phyloP scores from a whole-genome alignment of 768 basidiomycete genomes.

The Scleroderma citrinum region DNA sequence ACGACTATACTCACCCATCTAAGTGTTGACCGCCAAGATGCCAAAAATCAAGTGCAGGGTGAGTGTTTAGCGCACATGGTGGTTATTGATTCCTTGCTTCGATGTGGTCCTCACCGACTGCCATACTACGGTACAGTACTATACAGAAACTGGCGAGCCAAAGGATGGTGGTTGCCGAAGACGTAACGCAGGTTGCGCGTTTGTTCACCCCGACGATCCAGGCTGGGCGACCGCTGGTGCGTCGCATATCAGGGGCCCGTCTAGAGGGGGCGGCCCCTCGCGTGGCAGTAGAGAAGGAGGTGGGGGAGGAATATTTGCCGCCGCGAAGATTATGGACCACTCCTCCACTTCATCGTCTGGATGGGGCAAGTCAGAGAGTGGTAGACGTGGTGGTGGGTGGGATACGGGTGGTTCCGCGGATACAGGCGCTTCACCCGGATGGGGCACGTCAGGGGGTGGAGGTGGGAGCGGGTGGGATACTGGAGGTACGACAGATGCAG shows the following conservation, averaged over 20 bases:
- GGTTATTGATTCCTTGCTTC: too few species aligned
- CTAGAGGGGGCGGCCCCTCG: slow-evolving; percentile 15
- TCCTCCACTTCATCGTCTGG: background rate
- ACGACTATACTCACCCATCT: too few species aligned
- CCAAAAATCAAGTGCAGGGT: background rate
- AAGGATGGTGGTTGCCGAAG: slow-evolving; percentile 21
- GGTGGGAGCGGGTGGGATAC: slow-evolving; percentile 6
- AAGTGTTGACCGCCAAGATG: background rate
- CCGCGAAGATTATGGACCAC: background rate
- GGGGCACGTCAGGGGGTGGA: background rate
- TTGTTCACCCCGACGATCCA: slow-evolving; percentile 26
- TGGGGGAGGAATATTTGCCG: background rate
- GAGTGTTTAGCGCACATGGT: too few species aligned
- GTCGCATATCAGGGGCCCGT: slow-evolving; percentile 6
- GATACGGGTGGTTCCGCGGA: background rate
- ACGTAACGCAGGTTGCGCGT: slow-evolving; percentile 18
- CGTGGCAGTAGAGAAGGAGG: background rate
- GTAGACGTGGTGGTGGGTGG: slow-evolving; percentile 3
- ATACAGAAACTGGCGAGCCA: slow-evolving; percentile 25
- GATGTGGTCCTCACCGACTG: too few species aligned
- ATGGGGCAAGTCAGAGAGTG: background rate
- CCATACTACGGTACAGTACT: slow-evolving; percentile 20
- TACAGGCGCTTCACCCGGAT: slow-evolving; percentile 7
- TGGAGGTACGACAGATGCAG: slow-evolving; percentile 1
- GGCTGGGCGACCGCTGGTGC: slow-evolving; percentile 15